A percentile compares a stretch with the other conserved stretches of the same genome.
These are phyloP conservation scores for Globisporangium alternatum DNA, from an alignment of 352 stramenopile genomes.

Conservation along the genomic window DNA sequence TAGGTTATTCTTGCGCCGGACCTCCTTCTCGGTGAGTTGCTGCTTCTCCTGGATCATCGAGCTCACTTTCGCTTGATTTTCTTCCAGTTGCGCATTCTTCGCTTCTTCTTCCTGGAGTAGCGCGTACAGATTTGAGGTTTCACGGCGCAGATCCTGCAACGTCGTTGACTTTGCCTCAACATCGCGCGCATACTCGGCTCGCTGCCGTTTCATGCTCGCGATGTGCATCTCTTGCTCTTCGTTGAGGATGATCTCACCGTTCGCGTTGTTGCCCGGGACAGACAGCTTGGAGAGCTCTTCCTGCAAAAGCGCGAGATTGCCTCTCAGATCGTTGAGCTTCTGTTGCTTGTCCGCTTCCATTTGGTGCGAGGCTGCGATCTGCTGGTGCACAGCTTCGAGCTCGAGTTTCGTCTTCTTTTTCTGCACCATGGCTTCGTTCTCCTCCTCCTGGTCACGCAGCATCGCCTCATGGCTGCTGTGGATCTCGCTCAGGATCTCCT, in stretches of 20 bases:
- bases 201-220: slow-evolving; percentile 64
- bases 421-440: slow-evolving; percentile 61
- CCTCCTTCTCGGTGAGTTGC: slow-evolving; percentile 53
- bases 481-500: slow-evolving; percentile 75
- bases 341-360: slow-evolving; percentile 72
- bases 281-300: slow-evolving; percentile 62
- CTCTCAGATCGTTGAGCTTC: slow-evolving; percentile 63
- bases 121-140: slow-evolving; percentile 63
- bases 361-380: slow-evolving; percentile 57
- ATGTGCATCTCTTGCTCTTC: slow-evolving; percentile 75
- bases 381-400: slow-evolving; percentile 63
- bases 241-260: slow-evolving; percentile 50
- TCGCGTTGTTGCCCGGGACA: slow-evolving; percentile 26
- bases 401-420: slow-evolving; percentile 74
- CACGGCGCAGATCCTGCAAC: slow-evolving; percentile 58
- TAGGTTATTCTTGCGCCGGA: slow-evolving; percentile 55
- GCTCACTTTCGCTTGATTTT: slow-evolving; percentile 37
- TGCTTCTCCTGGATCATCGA: slow-evolving; percentile 64
- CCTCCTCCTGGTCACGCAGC: slow-evolving; percentile 74
- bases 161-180: slow-evolving; percentile 68
- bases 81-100: slow-evolving; percentile 57
- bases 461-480: slow-evolving; percentile 71
- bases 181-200: slow-evolving; percentile 62
- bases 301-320: slow-evolving; percentile 59
- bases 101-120: slow-evolving; percentile 63